Base-by-base conservation (phyloP, 2,329 filamentous ascomycete genomes). In the Fusarium sp. region DNA sequence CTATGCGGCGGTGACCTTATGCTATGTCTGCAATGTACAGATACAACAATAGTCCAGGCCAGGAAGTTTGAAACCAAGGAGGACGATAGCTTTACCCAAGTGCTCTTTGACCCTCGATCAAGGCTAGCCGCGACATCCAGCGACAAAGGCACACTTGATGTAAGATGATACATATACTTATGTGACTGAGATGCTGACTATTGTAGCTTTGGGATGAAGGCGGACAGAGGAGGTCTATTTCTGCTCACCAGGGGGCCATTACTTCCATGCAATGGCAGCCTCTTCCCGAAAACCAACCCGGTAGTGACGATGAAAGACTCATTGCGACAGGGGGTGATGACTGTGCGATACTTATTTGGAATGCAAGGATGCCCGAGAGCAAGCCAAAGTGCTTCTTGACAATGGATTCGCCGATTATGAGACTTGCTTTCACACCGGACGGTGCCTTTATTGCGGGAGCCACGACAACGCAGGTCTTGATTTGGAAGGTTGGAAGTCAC, bases 401-500 rank as follows among this genome's bases (percentile, higher is more conserved):
- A 0, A 88, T 89, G 83, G 80, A 82, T 25, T 78, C 79, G 1
- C 81, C 84, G 7, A 83, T 88, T 40, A 81, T 87, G 36, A 82
- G 83, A 24, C 77, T 89, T 3, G 80, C 86, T 1, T 88, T 89
- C 58, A 88, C 85, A 1, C 86, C 87, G 0, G 85, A 88, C 58
- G 87, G 87, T 2, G 81, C 81, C 19, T 88, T 87, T 64, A 82
- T 89, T 47, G 87, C 87, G 1, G 86, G 85, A 5, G 86, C 85
- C 6, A 88, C 86, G 1, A 80, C 80, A 19, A 81, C 83, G 31
- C 81, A 80, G 53, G 84, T 89, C 12, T 74, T 88, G 35, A 87
- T 89, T 41, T 89, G 87, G 85, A 88, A 88, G 70, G 82, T 88
- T 11, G 85, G 83, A 58, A 86, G 86, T 48, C 78, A 83, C 41